Base-by-base conservation (phyloP, 75 land plant genomes). In the Cunninghamia lanceolata region DNA sequence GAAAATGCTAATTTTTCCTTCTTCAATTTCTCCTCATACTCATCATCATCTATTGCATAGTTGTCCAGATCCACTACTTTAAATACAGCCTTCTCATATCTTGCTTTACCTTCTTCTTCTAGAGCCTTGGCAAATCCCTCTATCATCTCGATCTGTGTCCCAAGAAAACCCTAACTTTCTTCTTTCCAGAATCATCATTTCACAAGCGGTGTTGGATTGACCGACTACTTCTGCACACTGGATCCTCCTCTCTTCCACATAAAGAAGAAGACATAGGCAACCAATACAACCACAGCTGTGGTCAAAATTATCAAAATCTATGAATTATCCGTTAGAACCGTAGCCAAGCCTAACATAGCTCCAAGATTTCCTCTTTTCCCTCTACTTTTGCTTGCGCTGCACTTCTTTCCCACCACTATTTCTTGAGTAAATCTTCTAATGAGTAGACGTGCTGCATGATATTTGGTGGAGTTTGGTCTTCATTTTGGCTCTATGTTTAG, bases 111-210 rank as follows among this genome's bases (percentile, higher is more conserved):
- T 87, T 96, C 97, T 77, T 95, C 96, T 3, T 88, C 95, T 38
- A 96, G 83, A 40, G 97, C 91, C 96, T 95, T 96, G 32, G 98
- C 96, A 84, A 96, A 96, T 0, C 98, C 98, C 82, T 96, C 98
- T 6, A 96, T 96, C 15, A 96, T 96, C 21, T 96, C 98, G 34
- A 96, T 96, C 90, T 96, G 98, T n/a, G 98, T 96, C 34, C 98
- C 98, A 89, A 96, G 78, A 96, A 91, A 30, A 96, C 77, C 3
- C 94, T 91, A 35, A 96, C 94, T 82, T 92, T 96, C 84, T 86
- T 92, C 90, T 87, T 91, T 16, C 92, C 91, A 7, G 68, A 56
- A 40, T 86, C 97, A 13, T 87, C 89, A 36, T 88, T 86, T 42
- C 28, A 70, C 9, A 82, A 83, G 25, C 73, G 83, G 88, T 75